These are phyloP conservation scores for Curvularia sp. DNA, from an alignment of 2,329 filamentous ascomycete genomes.

Conservation along the genomic window DNA sequence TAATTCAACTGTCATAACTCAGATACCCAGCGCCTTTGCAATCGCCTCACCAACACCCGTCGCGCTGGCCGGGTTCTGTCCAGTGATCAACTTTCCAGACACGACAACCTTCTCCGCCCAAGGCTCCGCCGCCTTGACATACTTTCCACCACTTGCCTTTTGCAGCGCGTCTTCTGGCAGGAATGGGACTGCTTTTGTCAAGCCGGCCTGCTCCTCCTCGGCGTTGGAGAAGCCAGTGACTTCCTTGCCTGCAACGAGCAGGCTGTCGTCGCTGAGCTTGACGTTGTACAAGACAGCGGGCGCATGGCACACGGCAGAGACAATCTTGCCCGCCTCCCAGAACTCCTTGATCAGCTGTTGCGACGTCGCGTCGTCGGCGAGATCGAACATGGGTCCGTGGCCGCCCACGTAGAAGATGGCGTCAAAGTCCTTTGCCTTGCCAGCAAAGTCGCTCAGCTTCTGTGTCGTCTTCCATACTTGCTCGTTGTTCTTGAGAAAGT, in stretches of 20 bases:
- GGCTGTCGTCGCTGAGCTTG: slow-evolving; percentile 58
- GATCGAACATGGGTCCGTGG: slow-evolving; percentile 72
- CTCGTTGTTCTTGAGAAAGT: slow-evolving; percentile 60
- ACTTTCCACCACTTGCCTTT: slow-evolving; percentile 61
- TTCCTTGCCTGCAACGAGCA: slow-evolving; percentile 63
- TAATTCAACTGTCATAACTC: background rate
- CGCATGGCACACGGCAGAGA: slow-evolving; percentile 74
- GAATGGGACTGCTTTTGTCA: slow-evolving; percentile 63
- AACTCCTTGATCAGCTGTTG: slow-evolving; percentile 70
- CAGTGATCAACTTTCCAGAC: slow-evolving; percentile 54
- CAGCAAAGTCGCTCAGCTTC: slow-evolving; percentile 64
- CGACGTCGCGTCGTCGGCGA: slow-evolving; percentile 64
- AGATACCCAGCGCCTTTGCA: slow-evolving; percentile 47
- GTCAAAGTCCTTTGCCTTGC: slow-evolving; percentile 66
- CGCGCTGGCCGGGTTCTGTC: slow-evolving; percentile 58
- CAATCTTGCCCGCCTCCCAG: slow-evolving; percentile 65
- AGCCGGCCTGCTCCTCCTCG: slow-evolving; percentile 60
- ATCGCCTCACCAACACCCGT: slow-evolving; percentile 55
- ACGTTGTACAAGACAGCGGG: slow-evolving; percentile 69
- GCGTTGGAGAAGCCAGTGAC: slow-evolving; percentile 67
- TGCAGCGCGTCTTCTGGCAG: slow-evolving; percentile 65
- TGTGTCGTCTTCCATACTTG: slow-evolving; percentile 69
- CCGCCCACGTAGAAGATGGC: slow-evolving; percentile 68
- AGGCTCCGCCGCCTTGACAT: slow-evolving; percentile 63
- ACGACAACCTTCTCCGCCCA: slow-evolving; percentile 56